phyloP scores from a whole-genome alignment of 1,284 basidiomycete genomes.

The Sphagnurus paluster region DNA sequence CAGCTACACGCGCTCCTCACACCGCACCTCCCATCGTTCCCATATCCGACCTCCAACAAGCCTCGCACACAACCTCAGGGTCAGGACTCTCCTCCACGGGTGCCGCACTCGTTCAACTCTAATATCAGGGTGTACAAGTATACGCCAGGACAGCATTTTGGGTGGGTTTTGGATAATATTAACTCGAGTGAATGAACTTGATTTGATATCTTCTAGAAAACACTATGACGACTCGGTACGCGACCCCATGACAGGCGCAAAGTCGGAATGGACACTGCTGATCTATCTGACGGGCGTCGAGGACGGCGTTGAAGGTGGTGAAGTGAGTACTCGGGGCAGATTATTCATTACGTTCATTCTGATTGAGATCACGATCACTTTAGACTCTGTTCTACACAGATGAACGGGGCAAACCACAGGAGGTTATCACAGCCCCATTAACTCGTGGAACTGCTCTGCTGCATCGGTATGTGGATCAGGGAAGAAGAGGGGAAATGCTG shows the following conservation, averaged over 20 bases:
- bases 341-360: not conserved
- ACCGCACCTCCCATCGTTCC: conserved; percentile 63
- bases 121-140: conserved; percentile 77
- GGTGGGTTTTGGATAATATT: conserved; percentile 27
- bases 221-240: conserved; percentile 76
- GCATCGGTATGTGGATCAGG: no score
- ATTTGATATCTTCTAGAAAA: conserved; percentile 32
- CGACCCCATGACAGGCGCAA: conserved; percentile 53
- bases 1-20: conserved; percentile 50
- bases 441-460: conserved; percentile 70
- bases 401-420: conserved; percentile 47
- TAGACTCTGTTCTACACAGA: conserved; percentile 75
- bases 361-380: not conserved
- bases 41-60: conserved; percentile 47
- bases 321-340: conserved; percentile 39
- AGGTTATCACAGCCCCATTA: conserved; percentile 59
- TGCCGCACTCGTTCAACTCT: conserved; percentile 61
- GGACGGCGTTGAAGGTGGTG: conserved; percentile 75
- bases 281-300: conserved; percentile 74
- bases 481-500: not conserved
- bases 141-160: conserved; percentile 63
- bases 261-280: conserved; percentile 80
- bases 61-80: conserved; percentile 26
- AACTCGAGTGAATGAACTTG: no score
- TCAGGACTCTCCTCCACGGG: conserved; percentile 29